Conservation (phyloP, 768 basidiomycete species). For the Mycena pura region DNA sequence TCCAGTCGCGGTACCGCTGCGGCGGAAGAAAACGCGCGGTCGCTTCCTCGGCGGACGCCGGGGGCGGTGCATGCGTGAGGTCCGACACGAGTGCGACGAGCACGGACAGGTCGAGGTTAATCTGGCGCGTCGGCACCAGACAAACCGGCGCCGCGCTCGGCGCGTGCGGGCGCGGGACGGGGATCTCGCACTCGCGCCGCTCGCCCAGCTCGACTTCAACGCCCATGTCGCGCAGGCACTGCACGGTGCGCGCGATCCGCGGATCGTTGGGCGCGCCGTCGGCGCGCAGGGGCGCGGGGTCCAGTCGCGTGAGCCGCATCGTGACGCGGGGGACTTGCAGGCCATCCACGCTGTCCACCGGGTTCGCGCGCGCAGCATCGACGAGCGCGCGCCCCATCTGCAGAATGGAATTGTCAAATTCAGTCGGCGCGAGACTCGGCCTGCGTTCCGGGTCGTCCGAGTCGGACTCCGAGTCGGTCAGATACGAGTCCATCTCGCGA, state of each 20-base stretch:
- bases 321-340: slow-evolving; percentile 54
- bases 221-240: slow-evolving; percentile 64
- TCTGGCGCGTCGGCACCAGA: slow-evolving; percentile 57
- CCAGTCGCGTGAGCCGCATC: slow-evolving; percentile 74
- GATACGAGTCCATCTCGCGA: slow-evolving; percentile 83
- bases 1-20: slow-evolving; percentile 66
- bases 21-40: slow-evolving; percentile 70
- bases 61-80: slow-evolving; percentile 76
- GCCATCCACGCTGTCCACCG: slow-evolving; percentile 44
- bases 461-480: slow-evolving; percentile 66
- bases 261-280: slow-evolving; percentile 48
- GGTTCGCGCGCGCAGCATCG: slow-evolving; percentile 66
- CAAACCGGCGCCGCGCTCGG: slow-evolving; percentile 20
- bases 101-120: slow-evolving; percentile 86
- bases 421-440: slow-evolving; percentile 53
- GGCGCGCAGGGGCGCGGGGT: slow-evolving; percentile 42
- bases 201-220: slow-evolving; percentile 74
- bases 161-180: slow-evolving; percentile 9
- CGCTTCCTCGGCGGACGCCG: slow-evolving; percentile 61
- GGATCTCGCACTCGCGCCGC: slow-evolving; percentile 39
- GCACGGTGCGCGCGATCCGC: slow-evolving; percentile 68
- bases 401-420: slow-evolving; percentile 77
- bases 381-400: slow-evolving; percentile 72
- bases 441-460: slow-evolving; percentile 41
- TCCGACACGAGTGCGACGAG: slow-evolving; percentile 87